Evolutionary conservation across 129 eudicot genomes (phyloP).

Genomic region (Artemisia annua): DNA sequence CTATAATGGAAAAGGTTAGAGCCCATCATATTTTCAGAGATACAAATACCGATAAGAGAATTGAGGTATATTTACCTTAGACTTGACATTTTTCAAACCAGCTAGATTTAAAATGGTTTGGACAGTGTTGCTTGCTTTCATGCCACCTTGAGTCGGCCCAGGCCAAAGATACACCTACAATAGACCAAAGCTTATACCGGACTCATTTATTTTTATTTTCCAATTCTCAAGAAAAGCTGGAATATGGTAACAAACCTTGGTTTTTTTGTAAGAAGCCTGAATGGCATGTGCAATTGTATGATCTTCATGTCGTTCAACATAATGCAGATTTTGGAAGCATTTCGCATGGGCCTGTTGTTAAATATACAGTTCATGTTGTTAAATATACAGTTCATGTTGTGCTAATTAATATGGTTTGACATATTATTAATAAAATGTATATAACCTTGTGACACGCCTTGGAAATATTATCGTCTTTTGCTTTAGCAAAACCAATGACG

Average conservation of each 20-base stretch:
- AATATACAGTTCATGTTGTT: background rate
- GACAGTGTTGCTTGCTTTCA: conserved; percentile 84
- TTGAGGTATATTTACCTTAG: conserved; percentile 53
- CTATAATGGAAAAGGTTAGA: conserved; percentile 28
- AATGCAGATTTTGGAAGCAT: conserved; percentile 85
- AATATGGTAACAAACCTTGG: conserved; percentile 54
- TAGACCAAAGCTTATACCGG: background rate
- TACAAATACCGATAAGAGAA: background rate
- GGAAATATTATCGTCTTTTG: conserved; percentile 68
- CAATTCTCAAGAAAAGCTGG: background rate
- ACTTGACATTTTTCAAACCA: conserved; percentile 85
- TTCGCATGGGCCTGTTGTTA: conserved; percentile 70
- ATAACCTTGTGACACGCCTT: conserved; percentile 75
- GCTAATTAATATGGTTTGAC: no score
- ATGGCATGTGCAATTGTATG: conserved; percentile 96
- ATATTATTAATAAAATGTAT: no score
- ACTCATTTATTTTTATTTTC: conserved; percentile 11
- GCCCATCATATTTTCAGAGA: background rate
- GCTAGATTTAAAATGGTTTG: conserved; percentile 69
- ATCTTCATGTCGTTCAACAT: conserved; percentile 83
- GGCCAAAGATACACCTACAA: conserved; percentile 91
- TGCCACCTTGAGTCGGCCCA: conserved; percentile 65
- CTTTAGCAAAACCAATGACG: conserved; percentile 88
- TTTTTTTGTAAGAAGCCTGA: conserved; percentile 74
- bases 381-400: no score